These are phyloP conservation scores for Galerina sulciceps DNA, from an alignment of 768 basidiomycete species.

Conservation along the genomic window DNA sequence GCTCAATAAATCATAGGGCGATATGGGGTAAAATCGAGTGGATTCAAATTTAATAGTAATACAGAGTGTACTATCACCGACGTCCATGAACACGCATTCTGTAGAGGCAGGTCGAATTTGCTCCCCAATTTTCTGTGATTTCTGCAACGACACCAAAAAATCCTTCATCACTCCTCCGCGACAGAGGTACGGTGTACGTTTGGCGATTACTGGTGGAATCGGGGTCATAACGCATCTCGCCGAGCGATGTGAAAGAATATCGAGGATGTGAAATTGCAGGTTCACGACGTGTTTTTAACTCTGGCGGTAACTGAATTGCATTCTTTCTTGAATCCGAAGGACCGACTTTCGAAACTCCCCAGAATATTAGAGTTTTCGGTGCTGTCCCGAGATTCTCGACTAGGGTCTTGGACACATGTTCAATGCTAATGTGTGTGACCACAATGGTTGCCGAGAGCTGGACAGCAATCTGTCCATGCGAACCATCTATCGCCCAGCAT, in stretches of 20 bases:
- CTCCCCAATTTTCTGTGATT: slow-evolving; percentile 11
- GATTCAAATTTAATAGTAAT: too few relatives aligned
- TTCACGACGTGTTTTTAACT: too few relatives aligned
- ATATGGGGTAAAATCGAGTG: too few relatives aligned
- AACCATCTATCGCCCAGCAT: slow-evolving; percentile 4
- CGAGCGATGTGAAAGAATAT: not conserved
- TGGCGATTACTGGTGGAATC: not conserved
- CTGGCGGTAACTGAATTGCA: not conserved
- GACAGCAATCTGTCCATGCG: slow-evolving; percentile 5
- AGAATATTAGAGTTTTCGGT: not conserved
- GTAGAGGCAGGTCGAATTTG: slow-evolving; percentile 1
- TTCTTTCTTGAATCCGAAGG: not conserved
- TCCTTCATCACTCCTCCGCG: not conserved
- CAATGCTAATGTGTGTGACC: slow-evolving; percentile 3
- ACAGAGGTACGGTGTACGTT: not conserved
- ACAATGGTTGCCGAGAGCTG: not conserved
- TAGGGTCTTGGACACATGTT: slow-evolving; percentile 5
- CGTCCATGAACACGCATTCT: slow-evolving; percentile 8
- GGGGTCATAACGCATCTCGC: not conserved
- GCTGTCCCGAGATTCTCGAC: slow-evolving; percentile 1
- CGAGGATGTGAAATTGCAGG: not conserved
- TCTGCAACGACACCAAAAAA: not conserved
- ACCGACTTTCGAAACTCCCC: not conserved
- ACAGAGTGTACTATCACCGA: too few relatives aligned
- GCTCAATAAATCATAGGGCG: too few relatives aligned